Evolutionary conservation across 192 early-diverging fungal species (phyloP).

Genomic region (Rhizophagus prolifer): DNA sequence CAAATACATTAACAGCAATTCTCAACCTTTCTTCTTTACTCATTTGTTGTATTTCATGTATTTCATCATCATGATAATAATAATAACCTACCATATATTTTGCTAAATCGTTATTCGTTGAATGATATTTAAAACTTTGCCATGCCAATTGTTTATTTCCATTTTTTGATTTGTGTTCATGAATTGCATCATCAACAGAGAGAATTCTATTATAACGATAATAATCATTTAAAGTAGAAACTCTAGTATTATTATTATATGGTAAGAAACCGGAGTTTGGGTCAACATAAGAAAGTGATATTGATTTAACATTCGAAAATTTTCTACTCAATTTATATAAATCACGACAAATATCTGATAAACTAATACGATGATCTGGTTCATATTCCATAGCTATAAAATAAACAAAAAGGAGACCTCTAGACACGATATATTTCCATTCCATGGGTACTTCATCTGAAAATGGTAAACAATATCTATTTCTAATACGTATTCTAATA

Average conservation of each 20-base stretch:
- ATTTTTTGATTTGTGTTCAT: background rate
- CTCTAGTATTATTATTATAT: too few relatives aligned
- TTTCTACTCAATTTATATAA: too few relatives aligned
- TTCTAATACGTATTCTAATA: background rate
- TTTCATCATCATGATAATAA: background rate
- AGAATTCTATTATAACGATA: background rate
- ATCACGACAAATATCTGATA: too few relatives aligned
- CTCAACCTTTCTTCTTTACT: background rate
- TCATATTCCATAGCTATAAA: too few relatives aligned
- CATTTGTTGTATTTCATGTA: background rate
- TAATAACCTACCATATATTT: slow-evolving; percentile 20
- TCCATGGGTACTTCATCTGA: background rate
- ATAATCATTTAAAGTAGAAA: too few relatives aligned
- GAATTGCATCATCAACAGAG: background rate
- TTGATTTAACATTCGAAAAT: too few relatives aligned
- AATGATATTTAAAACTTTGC: slow-evolving; percentile 3
- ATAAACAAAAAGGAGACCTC: background rate
- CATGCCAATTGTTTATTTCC: slow-evolving; percentile 10
- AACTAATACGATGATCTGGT: too few relatives aligned
- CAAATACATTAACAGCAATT: background rate
- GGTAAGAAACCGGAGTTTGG: too few relatives aligned
- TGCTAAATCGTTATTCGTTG: background rate
- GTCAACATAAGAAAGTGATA: too few relatives aligned
- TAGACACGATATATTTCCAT: background rate
- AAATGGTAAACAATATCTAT: background rate